Evolutionary conservation across 805 yeast genomes (phyloP), one percentile per base, ranked within the genome.

Genomic region (Lipomyces lipofer): DNA sequence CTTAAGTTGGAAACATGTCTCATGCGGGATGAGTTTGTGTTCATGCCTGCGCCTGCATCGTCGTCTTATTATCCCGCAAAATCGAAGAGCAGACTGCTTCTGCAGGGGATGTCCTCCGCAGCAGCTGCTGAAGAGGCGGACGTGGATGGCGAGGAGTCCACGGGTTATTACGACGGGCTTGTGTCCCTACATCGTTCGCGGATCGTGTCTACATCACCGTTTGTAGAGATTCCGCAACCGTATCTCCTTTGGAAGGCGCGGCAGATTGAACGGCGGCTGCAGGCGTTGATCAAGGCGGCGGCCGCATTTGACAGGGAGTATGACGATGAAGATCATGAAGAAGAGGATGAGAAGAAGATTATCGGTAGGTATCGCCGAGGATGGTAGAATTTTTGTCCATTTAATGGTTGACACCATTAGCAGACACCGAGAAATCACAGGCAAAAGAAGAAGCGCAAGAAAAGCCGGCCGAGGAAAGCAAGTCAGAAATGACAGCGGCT

Each of bases 121-220:
- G 10, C 24, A 28, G 49, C 27, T n/a, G n/a, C 12, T 30, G 51
- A 47, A 5, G 52, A 35, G 5, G 36, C 13, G 12, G 55, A 36
- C 21, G 36, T 19, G 8, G 30, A 19, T 4, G 49, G n/a, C 33
- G 15, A 25, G n/a, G 46, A 28, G 2, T 40, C 29, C 21, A 45
- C 67, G 1, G 59, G 64, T 13, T 63, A 54, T 47, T 59, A 66
- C 6, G 73, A 70, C 44, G 66, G 68, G 6, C 40, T 64, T 58
- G 58, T 75, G 4, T 66, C 69, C 13, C 63, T 69, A 29, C 72
- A 83, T 48, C 67, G 74, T 15, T 72, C 73, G n/a, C 72, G 88
- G 56, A 72, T 82, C 3, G 71, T 92, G 25, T 88, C 96, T 2
- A 79, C 88, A 0, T 91, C 98, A 1, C 97, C 99, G 0, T 81